Base-by-base conservation (phyloP, 441 rosid species). In the Hura crepitans region DNA sequence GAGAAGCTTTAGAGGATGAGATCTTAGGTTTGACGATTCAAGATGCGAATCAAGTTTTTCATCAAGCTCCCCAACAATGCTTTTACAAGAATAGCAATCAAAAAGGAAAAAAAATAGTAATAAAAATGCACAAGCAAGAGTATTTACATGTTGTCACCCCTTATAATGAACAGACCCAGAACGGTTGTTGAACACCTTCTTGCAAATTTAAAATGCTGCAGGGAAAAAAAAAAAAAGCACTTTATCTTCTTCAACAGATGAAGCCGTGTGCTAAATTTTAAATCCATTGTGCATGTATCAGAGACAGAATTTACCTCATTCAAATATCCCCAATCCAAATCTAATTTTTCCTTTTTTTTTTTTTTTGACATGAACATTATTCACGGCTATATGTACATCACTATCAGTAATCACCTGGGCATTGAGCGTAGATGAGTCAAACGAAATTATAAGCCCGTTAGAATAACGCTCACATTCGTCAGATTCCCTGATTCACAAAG, bases 141-240 rank as follows among this genome's bases (percentile, higher is more conserved):
- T 6, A 37, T 42, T 90, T 89, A 94, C 97, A 95, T 95, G 86
- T 92, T 95, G 78, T 92, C 99, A 14, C 98, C 99, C 83, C 97
- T 82, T 80, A 95, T 90, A 70, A 90, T 87, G 91, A 90, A 90
- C 74, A 95, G 83, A 68, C 99, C 99, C 81, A 95, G 74, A 71
- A 92, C 98, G 74, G 87, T 73, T 86, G 97, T 81, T 90, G 92
- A 27, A 92, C 99, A 70, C 98, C 99, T 86, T 89, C 98, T 97
- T 89, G 88, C 77, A 72, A 67, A 74, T 43, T 28, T 60, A 14
- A 39, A 15, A 22, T 5, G 5, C 62, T 15, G 39, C n/a, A n/a
- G n/a, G n/a, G n/a, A n/a, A n/a, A n/a, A n/a, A 15, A 23, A 17
- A 15, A 1, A 31, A 3, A 30, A 23, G 35, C n/a, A 35, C 8